Base-by-base conservation (phyloP, 2,329 filamentous ascomycete species). In the Acrodontium crateriforme region DNA sequence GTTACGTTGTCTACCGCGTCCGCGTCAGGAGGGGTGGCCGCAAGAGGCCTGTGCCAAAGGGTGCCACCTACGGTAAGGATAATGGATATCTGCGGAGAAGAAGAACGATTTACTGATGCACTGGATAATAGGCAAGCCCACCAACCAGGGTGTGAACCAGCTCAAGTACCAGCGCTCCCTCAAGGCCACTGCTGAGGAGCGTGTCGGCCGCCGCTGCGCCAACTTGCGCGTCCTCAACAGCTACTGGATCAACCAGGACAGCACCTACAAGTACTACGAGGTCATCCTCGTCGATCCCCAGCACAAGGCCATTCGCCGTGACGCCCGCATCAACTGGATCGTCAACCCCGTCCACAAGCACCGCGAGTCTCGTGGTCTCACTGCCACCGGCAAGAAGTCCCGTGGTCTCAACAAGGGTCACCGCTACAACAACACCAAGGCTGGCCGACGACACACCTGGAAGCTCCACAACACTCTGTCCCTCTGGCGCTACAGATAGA, bases 201-300 rank as follows among this genome's bases (percentile, higher is more conserved):
- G 89, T 80, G 87, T 98, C 60, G 89, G 91, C 58, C 85, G 85
- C 65, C 85, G 87, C 63, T 94, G 85, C 72, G 84, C 85, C 68
- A 98, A 98, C 71, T 69, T 98, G 64, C 84, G 89, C 60, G 89
- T 98, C 59, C 80, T 98, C 58, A 98, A 98, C 81, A 95, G 87
- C 44, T 98, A 98, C 85, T 98, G 91, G 91, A 83, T 98, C 74
- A 98, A 98, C 81, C 84, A 95, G 75, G 89, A 98, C 73, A 94
- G 85, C 39, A 98, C 89, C 67, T 98, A 95, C 82, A 98, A 98
- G 76, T 98, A 98, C 81, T 98, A 75, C 73, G 89, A 98, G 71
- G 78, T 95, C 66, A 95, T 98, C 71, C 82, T 94, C 58, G 87
- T 98, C 60, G 89, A 98, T 71, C 89, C 89, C 62, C 81, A 91